Evolutionary conservation across 352 stramenopile species (phyloP), one percentile per base, ranked within the genome.

Genomic region (Phytopythium ostracodes): DNA sequence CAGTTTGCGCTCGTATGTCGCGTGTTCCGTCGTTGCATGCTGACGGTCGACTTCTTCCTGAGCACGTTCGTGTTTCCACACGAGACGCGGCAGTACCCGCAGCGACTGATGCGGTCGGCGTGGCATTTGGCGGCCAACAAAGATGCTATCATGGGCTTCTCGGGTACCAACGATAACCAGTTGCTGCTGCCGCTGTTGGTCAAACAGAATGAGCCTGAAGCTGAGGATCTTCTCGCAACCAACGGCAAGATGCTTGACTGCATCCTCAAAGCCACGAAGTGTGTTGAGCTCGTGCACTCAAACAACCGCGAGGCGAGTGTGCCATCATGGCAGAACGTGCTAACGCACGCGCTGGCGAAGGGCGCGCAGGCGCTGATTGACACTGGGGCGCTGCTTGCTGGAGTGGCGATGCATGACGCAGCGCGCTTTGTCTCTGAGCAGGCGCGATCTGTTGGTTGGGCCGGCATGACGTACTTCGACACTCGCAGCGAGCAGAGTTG

Each of bases 81-180:
- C 2, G 90, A 98, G 56, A 96, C 72, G 8, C 67, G 83, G 12
- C 87, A 96, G 61, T 97, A 88, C 60, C 78, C 81, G n/a, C 57
- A 84, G 5, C 75, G 86, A 0, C 63, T 97, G 2, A 79, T 73
- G 10, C 68, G 84, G 56, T 96, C 73, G 17, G 72, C 89, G 15
- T 98, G 89, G 88, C 79, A 97, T 67, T 60, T 97, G 35, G 87
- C 81, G 17, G 62, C 79, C 18, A 88, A 87, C 1, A 47, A 59
- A 24, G 56, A 70, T 2, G 70, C 63, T 0, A 80, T 79, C 24
- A 73, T 96, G 22, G 90, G 90, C 2, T 97, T 97, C 59, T 97
- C 87, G 0, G 91, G 89, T 0, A 98, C 89, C 15, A 97, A 97
- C 60, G 89, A 97, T 62, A 96, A 91, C 33, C 85, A 96, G 17